Conservation (phyloP, 257 asterid species). For the Prunella vulgaris region DNA sequence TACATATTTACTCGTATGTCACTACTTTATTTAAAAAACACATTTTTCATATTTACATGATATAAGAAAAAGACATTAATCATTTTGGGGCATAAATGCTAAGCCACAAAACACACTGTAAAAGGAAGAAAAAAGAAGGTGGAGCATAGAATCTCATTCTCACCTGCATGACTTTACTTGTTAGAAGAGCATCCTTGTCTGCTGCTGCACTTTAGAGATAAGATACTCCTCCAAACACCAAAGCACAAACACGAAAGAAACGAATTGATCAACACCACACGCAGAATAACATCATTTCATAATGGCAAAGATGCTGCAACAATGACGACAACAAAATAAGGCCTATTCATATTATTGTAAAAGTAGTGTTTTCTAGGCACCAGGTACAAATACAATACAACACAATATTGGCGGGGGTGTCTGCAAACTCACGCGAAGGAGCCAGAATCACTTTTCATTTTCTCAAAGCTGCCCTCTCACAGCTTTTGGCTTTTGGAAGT, state of each 20-base stretch:
- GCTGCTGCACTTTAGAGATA: neutral
- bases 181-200: neutral
- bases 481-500: no score
- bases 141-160: conserved; percentile 14
- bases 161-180: neutral
- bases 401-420: neutral
- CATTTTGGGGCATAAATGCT: no score
- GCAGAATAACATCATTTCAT: neutral
- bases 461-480: no score
- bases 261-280: conserved; percentile 3
- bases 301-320: neutral
- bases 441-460: no score
- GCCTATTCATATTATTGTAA: neutral
- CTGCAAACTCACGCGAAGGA: no score
- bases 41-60: no score
- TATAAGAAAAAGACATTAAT: no score
- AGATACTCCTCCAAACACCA: conserved; percentile 1
- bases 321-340: no score
- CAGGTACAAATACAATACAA: neutral
- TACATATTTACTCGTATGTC: no score
- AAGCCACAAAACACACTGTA: no score
- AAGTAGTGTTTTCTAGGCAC: neutral
- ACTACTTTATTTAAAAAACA: no score
- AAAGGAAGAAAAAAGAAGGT: neutral
- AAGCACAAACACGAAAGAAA: no score